Conservation (phyloP, 176 grass and related monocot genomes). For the Avena sativa region DNA sequence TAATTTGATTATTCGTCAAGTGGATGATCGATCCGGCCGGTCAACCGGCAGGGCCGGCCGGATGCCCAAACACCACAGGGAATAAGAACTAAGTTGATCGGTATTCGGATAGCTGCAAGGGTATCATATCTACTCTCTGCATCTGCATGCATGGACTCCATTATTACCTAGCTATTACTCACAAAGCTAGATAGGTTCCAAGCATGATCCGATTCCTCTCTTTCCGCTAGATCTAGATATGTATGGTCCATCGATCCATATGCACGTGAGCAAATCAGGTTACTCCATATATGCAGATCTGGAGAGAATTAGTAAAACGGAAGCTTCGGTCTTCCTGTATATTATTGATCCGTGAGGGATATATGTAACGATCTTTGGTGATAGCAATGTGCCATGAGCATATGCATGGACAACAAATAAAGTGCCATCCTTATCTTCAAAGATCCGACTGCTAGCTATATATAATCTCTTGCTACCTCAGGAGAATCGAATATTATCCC, state of each 20-base stretch:
- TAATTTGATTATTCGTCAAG: neutral
- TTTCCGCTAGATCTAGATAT: slow-evolving; percentile 26
- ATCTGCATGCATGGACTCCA: slow-evolving; percentile 12
- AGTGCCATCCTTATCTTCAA: slow-evolving; percentile 17
- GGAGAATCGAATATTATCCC: neutral
- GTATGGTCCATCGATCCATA: neutral
- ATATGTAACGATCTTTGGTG: neutral
- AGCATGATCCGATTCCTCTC: slow-evolving; percentile 23
- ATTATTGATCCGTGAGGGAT: neutral
- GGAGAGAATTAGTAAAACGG: neutral
- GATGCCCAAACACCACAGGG: neutral
- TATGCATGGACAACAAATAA: slow-evolving; percentile 24
- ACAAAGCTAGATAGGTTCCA: neutral
- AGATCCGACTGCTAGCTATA: neutral
- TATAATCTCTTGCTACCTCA: neutral
- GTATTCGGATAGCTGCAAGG: neutral
- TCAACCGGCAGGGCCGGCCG: slow-evolving; percentile 3
- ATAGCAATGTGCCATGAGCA: slow-evolving; percentile 12
- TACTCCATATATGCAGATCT: neutral
- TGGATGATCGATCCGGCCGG: neutral
- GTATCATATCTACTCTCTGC: slow-evolving; percentile 18
- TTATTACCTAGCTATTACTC: neutral
- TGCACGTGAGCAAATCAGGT: slow-evolving; percentile 1
- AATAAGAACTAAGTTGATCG: slow-evolving; percentile 21
- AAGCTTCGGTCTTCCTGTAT: slow-evolving; percentile 13